Evolutionary conservation across 371 early-diverging fungal species (phyloP).

Genomic region (Rhizopus delemar): DNA sequence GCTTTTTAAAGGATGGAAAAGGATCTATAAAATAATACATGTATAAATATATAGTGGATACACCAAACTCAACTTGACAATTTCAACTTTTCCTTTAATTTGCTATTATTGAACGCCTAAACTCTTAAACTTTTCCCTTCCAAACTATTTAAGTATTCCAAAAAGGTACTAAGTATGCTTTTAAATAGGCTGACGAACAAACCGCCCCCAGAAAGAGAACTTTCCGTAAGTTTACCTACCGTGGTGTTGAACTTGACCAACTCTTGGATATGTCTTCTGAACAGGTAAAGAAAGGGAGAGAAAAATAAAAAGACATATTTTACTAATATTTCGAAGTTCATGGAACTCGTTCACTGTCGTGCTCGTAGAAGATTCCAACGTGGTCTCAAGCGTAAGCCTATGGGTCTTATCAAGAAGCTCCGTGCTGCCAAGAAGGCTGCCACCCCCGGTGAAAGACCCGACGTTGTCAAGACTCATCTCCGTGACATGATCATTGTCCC

Average conservation of each 20-base stretch:
- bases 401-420: conserved; percentile 95
- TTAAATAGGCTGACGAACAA: conserved; percentile 49
- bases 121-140: too few species aligned
- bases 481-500: conserved; percentile 99
- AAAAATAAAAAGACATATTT: neutral
- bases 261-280: conserved; percentile 91
- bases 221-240: conserved; percentile 97
- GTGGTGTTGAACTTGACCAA: conserved; percentile 88
- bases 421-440: conserved; percentile 93
- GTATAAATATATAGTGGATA: too few species aligned
- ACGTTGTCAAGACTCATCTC: conserved; percentile 98
- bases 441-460: conserved; percentile 87
- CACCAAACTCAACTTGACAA: too few species aligned
- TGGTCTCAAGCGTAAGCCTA: conserved; percentile 96
- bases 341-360: conserved; percentile 93
- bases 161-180: too few species aligned
- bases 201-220: conserved; percentile 81
- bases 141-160: too few species aligned
- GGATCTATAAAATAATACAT: too few species aligned
- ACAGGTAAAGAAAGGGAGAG: conserved; percentile 47
- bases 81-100: too few species aligned
- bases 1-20: neutral
- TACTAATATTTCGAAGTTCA: conserved; percentile 59
- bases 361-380: conserved; percentile 96
- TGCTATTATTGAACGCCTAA: too few species aligned